Base-by-base conservation (phyloP, 73 alveolate species). In the Breviolum minutum region DNA sequence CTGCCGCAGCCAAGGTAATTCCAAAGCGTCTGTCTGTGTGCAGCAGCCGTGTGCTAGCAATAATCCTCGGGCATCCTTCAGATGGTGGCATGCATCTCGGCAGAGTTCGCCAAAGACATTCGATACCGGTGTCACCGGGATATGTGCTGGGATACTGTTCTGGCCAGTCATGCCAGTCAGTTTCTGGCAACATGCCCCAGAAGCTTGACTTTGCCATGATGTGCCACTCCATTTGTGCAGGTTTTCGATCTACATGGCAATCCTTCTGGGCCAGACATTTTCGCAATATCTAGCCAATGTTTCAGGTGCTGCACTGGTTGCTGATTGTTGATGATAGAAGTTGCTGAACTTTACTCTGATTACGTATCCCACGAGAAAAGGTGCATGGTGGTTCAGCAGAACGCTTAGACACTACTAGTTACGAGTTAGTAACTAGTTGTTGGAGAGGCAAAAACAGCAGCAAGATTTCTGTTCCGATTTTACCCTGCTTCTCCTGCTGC, bases 231-330 rank as follows among this genome's bases (percentile, higher is more conserved):
- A 40, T 3, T 40, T 40, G 54, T 40, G 54, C 54, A 40, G 54
- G 54, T 40, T 40, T 40, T 40, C 81, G 60, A 27, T 76, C 54
- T 92, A 92, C 79, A 20, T 92, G 63, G 71, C 91, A 63, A 5
- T 92, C 26, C 66, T 92, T n/a, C 40, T 92, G 81, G 98, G 79
- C 66, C 98, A 74, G 90, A 61, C 91, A 26, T 74, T 92, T 54
- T 74, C 87, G 68, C 98, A 92, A 62, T 62, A 61, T 66, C 61
- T 92, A 26, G 98, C 98, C 29, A 81, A 80, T 20, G 90, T 90
- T 84, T 22, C 79, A 92, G 98, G 98, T 66, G 95, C 73, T 10
- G 26, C 87, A 17, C 64, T 20, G 14, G 60, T 19, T 14, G 54
- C 84, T 73, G 54, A 40, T 24, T 54, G 69, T 10, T 16, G 26